Evolutionary conservation across 192 early-diverging fungal species (phyloP).

Genomic region (Gigaspora rosea): DNA sequence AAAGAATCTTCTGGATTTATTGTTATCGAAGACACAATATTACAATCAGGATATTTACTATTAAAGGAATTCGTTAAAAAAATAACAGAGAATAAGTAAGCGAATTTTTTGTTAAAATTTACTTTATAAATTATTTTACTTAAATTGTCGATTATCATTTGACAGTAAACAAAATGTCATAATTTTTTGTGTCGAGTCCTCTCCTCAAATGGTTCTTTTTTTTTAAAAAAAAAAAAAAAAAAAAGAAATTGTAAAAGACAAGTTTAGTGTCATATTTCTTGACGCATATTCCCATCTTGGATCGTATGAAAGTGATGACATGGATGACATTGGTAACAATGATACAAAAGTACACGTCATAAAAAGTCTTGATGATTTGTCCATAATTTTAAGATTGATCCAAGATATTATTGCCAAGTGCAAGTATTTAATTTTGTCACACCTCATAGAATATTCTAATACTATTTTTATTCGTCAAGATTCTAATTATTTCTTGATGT

Average conservation of each 20-base stretch:
- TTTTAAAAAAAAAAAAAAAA: too few species aligned
- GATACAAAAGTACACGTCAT: not conserved
- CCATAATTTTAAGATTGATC: too few species aligned
- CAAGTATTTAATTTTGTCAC: too few species aligned
- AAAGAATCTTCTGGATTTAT: not conserved
- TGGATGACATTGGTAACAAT: not conserved
- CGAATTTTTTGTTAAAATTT: too few species aligned
- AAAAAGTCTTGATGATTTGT: not conserved
- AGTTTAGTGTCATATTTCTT: not conserved
- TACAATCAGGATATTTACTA: slow-evolving; percentile 11
- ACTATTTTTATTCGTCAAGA: too few species aligned
- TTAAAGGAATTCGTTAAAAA: slow-evolving; percentile 9
- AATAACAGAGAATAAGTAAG: not conserved
- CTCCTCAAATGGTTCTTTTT: not conserved
- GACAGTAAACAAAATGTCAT: not conserved
- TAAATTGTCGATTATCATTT: too few species aligned
- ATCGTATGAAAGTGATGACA: not conserved
- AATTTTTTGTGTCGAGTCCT: slow-evolving; percentile 9
- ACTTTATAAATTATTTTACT: too few species aligned
- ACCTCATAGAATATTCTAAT: too few species aligned
- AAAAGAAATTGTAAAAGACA: too few species aligned
- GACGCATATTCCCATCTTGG: slow-evolving; percentile 1
- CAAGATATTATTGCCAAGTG: too few species aligned
- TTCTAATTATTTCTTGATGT: not conserved
- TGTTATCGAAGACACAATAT: slow-evolving; percentile 15